Percentiles rank a stretch among this genome's conserved stretches.
Evolutionary conservation across 2,329 filamentous ascomycete species (phyloP).

Genomic region (Biscogniauxia sp.): DNA sequence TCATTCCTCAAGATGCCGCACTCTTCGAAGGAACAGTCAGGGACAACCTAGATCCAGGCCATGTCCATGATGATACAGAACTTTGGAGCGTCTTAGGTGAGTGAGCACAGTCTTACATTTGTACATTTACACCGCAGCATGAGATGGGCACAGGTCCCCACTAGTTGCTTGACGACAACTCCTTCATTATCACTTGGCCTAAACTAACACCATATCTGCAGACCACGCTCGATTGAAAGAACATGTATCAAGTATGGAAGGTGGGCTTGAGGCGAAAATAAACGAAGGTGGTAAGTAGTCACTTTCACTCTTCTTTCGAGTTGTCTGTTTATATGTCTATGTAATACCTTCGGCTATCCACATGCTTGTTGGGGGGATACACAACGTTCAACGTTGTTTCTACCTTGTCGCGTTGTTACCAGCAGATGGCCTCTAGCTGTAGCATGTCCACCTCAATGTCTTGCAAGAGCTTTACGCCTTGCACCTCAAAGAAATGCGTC

Average conservation of each 20-base stretch:
- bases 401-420: conserved; percentile 15
- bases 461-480: conserved; percentile 38
- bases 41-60: conserved; percentile 92
- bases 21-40: conserved; percentile 91
- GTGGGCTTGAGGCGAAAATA: conserved; percentile 84
- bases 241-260: conserved; percentile 81
- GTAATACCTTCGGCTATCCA: conserved; percentile 27
- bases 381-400: conserved; percentile 18
- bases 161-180: conserved; percentile 17
- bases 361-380: conserved; percentile 21
- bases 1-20: conserved; percentile 96
- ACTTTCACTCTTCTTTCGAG: conserved; percentile 29
- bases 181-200: conserved; percentile 17
- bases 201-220: conserved; percentile 43
- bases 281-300: conserved; percentile 82
- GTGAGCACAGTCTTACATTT: conserved; percentile 37
- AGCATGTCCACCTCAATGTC: conserved; percentile 18
- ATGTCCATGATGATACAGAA: conserved; percentile 95
- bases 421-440: conserved; percentile 13
- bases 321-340: conserved; percentile 27
- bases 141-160: conserved; percentile 22
- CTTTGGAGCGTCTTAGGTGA: conserved; percentile 91
- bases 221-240: conserved; percentile 94
- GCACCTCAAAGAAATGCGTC: conserved; percentile 13
- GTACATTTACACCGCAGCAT: conserved; percentile 19